Evolutionary conservation across 2,329 filamentous ascomycete genomes (phyloP).

Genomic region (Cryphonectria parasitica): DNA sequence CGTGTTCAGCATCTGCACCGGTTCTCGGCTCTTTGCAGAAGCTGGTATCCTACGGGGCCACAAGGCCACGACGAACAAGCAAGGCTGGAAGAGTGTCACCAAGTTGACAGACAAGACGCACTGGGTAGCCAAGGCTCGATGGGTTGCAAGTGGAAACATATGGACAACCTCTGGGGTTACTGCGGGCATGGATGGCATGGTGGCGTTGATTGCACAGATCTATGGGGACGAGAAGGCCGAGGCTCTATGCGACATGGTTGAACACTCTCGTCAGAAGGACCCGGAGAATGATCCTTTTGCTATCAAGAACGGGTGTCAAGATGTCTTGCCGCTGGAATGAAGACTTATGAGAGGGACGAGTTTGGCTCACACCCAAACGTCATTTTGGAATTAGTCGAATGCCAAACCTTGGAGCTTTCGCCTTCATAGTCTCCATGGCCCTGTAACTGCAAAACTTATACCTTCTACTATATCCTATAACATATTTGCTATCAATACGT

Average conservation of each 20-base stretch:
- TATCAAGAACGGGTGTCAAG: background rate
- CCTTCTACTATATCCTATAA: too few species aligned
- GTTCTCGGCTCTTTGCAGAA: conserved; percentile 52
- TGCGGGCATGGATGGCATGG: conserved; percentile 64
- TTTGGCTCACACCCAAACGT: background rate
- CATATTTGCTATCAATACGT: too few species aligned
- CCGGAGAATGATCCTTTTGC: conserved; percentile 59
- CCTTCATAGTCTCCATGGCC: background rate
- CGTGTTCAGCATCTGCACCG: conserved; percentile 62
- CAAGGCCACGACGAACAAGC: conserved; percentile 63
- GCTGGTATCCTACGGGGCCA: conserved; percentile 57
- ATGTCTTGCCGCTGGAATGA: background rate
- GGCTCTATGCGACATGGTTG: conserved; percentile 53
- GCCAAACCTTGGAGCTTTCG: background rate
- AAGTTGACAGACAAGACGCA: conserved; percentile 46
- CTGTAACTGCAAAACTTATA: background rate
- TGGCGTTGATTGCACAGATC: conserved; percentile 58
- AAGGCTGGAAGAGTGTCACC: conserved; percentile 47
- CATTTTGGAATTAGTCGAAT: background rate
- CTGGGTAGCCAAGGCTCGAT: conserved; percentile 60
- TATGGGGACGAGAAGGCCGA: conserved; percentile 58
- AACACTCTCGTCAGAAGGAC: conserved; percentile 62
- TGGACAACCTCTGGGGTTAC: conserved; percentile 63
- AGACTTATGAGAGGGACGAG: background rate
- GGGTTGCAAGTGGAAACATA: conserved; percentile 60